phyloP scores from a whole-genome alignment of 2,329 filamentous ascomycete genomes.

The Sarocladium strictum region DNA sequence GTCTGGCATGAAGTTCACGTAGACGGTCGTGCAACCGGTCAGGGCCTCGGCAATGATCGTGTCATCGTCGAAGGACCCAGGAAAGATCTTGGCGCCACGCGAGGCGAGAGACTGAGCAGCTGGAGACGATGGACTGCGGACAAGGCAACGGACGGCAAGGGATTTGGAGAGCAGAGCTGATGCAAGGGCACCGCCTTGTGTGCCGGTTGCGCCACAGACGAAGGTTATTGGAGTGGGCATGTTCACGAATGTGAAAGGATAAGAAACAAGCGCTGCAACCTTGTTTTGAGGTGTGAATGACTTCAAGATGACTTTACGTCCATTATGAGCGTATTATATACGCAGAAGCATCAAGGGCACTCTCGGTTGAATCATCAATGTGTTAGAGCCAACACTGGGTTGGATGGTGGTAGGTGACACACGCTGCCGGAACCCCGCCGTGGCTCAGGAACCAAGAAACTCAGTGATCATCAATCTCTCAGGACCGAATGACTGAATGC shows the following conservation, averaged over 20 bases:
- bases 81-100: slow-evolving; percentile 26
- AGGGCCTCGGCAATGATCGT: slow-evolving; percentile 23
- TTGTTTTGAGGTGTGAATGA: no score
- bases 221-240: slow-evolving; percentile 28
- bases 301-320: no score
- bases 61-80: slow-evolving; percentile 27
- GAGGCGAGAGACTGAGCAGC: slow-evolving; percentile 22
- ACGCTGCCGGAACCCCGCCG: slow-evolving; percentile 4
- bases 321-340: no score
- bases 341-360: no score
- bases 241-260: no score
- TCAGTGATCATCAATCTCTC: no score
- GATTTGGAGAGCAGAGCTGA: slow-evolving; percentile 24
- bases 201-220: slow-evolving; percentile 33
- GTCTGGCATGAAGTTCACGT: slow-evolving; percentile 27
- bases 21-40: slow-evolving; percentile 24
- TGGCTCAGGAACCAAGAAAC: no score
- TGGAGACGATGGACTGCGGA: slow-evolving; percentile 23
- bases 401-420: not conserved
- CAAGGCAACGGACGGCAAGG: slow-evolving; percentile 27
- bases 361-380: no score
- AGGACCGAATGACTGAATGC: no score
- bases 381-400: no score
- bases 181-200: slow-evolving; percentile 30
- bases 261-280: no score